Conservation (phyloP, 305 asterid species). For the Plantago coronopus region DNA sequence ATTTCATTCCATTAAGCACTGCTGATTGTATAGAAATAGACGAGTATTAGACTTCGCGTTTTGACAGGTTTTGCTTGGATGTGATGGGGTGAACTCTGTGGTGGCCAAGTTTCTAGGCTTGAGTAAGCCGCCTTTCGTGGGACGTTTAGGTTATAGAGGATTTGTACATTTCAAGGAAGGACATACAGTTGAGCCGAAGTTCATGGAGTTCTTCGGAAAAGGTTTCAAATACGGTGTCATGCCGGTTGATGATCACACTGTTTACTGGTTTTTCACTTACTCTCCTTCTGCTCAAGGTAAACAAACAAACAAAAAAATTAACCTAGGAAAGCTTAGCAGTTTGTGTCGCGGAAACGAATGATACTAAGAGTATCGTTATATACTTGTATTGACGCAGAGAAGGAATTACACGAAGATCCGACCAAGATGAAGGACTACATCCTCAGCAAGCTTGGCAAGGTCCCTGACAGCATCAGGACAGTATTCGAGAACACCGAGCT, state of each 20-base stretch:
- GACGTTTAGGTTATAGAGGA: slow-evolving; percentile 37
- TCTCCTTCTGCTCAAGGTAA: slow-evolving; percentile 30
- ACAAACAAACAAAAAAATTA: too few relatives aligned
- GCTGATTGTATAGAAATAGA: too few relatives aligned
- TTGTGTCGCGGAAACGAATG: not conserved
- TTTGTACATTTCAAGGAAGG: slow-evolving; percentile 26
- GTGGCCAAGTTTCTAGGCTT: slow-evolving; percentile 46
- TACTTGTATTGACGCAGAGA: slow-evolving; percentile 31
- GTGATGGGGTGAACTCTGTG: slow-evolving; percentile 48
- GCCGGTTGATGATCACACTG: slow-evolving; percentile 32
- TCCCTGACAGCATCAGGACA: slow-evolving; percentile 30
- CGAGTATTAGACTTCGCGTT: too few relatives aligned
- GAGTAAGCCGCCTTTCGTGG: slow-evolving; percentile 26
- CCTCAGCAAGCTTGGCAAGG: slow-evolving; percentile 37
- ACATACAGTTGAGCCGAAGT: slow-evolving; percentile 40
- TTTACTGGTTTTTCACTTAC: slow-evolving; percentile 42
- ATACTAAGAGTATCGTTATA: not conserved
- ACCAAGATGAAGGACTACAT: slow-evolving; percentile 47
- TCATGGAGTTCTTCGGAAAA: slow-evolving; percentile 30
- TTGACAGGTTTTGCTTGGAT: slow-evolving; percentile 51
- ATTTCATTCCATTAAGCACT: too few relatives aligned
- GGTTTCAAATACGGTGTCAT: slow-evolving; percentile 38
- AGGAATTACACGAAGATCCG: slow-evolving; percentile 39
- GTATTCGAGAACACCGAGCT: slow-evolving; percentile 38
- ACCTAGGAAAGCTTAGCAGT: not conserved